Percentiles rank a stretch among this genome's conserved stretches.
These are phyloP conservation scores for Quercus berberidifolia DNA, from an alignment of 306 rosid species.

Conservation along the genomic window DNA sequence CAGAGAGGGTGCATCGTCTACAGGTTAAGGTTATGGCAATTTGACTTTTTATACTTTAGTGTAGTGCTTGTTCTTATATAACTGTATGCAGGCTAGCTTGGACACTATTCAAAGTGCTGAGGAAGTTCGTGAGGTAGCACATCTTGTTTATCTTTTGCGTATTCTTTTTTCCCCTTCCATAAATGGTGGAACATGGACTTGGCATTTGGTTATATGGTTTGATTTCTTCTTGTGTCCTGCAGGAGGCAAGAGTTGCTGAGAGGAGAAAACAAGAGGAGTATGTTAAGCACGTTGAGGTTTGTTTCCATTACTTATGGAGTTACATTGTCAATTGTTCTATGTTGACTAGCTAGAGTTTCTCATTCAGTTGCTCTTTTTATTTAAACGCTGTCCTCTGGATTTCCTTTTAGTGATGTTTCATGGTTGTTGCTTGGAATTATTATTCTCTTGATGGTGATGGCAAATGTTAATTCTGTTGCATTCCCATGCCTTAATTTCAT, in stretches of 20 bases:
- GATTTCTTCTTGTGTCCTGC: constrained; percentile 15
- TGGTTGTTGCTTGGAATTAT: neutral
- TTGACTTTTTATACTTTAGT: neutral
- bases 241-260: constrained; percentile 92
- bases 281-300: constrained; percentile 69
- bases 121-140: constrained; percentile 76
- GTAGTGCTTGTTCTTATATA: constrained; percentile 29
- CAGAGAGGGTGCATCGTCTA: constrained; percentile 78
- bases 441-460: neutral
- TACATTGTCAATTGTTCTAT: neutral
- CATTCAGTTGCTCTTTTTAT: neutral
- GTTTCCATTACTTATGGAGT: constrained; percentile 17
- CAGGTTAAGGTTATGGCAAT: constrained; percentile 52
- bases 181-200: neutral
- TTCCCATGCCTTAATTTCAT: neutral
- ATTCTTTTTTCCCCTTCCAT: neutral
- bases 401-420: neutral
- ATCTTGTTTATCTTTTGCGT: neutral
- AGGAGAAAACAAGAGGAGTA: constrained; percentile 81
- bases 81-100: constrained; percentile 66
- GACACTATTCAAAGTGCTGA: constrained; percentile 80
- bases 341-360: neutral
- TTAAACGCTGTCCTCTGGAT: neutral
- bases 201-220: neutral
- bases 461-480: neutral